Evolutionary conservation across 2,329 filamentous ascomycete species (phyloP).

Genomic region (Lizonia empirigonia): DNA sequence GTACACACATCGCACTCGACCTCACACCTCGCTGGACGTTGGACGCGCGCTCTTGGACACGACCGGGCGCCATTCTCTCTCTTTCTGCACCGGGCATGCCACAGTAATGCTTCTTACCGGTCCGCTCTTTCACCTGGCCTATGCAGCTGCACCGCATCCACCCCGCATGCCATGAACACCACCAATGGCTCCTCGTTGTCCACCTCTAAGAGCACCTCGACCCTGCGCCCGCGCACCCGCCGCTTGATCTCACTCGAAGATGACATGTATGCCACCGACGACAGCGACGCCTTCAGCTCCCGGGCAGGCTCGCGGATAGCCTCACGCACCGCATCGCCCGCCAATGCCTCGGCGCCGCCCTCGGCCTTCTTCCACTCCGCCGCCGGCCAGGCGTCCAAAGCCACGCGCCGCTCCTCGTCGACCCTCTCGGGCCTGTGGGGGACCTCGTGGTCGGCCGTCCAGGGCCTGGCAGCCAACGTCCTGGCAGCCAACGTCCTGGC

Average conservation of each 20-base stretch:
- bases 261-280: conserved; percentile 45
- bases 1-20: conserved; percentile 13
- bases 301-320: conserved; percentile 47
- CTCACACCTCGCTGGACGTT: conserved; percentile 2
- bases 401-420: conserved; percentile 29
- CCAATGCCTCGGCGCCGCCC: conserved; percentile 37
- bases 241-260: conserved; percentile 58
- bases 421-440: conserved; percentile 54
- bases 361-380: conserved; percentile 35
- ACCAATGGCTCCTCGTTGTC: conserved; percentile 47
- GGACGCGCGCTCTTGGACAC: neutral
- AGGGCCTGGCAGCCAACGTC: conserved; percentile 57
- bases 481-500: conserved; percentile 57
- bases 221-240: conserved; percentile 54
- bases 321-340: conserved; percentile 46
- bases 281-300: conserved; percentile 46
- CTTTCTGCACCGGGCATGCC: conserved; percentile 28
- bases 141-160: conserved; percentile 46
- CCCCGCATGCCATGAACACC: conserved; percentile 48
- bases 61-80: neutral
- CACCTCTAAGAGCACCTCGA: conserved; percentile 51
- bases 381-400: conserved; percentile 30
- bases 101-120: conserved; percentile 28
- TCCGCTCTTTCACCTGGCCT: conserved; percentile 31
- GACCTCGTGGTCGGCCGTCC: conserved; percentile 56